Conservation (phyloP, 371 early-diverging fungal species). For the Rhizomucor pusillus region DNA sequence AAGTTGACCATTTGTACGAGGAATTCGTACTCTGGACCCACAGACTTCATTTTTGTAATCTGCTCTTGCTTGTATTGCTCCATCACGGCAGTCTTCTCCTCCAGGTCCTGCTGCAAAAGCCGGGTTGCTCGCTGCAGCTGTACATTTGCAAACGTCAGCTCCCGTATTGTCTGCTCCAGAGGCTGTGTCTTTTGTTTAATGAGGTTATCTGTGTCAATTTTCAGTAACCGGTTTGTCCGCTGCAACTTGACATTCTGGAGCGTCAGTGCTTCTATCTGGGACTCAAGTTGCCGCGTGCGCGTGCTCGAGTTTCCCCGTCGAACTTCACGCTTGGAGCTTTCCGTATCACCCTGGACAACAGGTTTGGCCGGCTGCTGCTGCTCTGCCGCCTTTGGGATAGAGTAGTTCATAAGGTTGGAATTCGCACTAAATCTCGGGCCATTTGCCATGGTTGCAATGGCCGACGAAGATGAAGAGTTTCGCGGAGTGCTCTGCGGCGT, state of each 20-base stretch:
- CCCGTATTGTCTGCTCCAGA: slow-evolving; percentile 36
- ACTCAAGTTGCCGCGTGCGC: slow-evolving; percentile 38
- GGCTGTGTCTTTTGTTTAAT: slow-evolving; percentile 50
- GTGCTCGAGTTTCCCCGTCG: slow-evolving; percentile 43
- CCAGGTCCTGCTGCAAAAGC: slow-evolving; percentile 38
- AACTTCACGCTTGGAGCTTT: slow-evolving; percentile 25
- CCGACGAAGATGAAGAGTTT: slow-evolving; percentile 12
- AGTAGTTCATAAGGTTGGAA: slow-evolving; percentile 53
- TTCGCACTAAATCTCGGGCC: slow-evolving; percentile 43
- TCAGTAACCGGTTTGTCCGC: slow-evolving; percentile 46
- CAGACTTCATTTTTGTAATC: slow-evolving; percentile 42
- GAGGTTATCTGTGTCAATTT: slow-evolving; percentile 49
- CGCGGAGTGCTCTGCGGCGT: slow-evolving; percentile 15
- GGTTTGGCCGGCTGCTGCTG: slow-evolving; percentile 7
- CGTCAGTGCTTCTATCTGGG: slow-evolving; percentile 45
- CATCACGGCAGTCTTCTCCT: slow-evolving; percentile 30
- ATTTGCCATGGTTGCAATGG: neutral
- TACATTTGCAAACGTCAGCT: slow-evolving; percentile 40
- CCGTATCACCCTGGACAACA: slow-evolving; percentile 1
- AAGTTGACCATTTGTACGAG: slow-evolving; percentile 54
- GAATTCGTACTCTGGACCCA: slow-evolving; percentile 54
- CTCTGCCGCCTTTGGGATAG: slow-evolving; percentile 39
- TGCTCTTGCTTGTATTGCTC: slow-evolving; percentile 26
- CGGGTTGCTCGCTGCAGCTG: slow-evolving; percentile 42
- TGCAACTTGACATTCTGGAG: slow-evolving; percentile 48